phyloP scores from a whole-genome alignment of 768 basidiomycete species.

The Chlorophyllum brunneum region DNA sequence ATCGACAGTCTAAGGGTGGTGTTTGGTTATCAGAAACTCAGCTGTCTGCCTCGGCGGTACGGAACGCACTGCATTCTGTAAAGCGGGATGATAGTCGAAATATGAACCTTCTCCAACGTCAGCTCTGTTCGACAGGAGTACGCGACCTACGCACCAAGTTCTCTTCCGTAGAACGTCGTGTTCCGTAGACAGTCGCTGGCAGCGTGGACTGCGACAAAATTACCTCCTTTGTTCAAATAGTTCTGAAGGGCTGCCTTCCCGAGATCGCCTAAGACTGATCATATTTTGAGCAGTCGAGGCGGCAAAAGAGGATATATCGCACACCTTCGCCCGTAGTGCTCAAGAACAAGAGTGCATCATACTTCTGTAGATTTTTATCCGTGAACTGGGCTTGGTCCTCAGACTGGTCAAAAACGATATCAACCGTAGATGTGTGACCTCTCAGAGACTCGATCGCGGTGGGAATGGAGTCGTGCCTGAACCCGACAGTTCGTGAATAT shows the following conservation, averaged over 20 bases:
- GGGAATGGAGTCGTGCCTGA: conserved; percentile 74
- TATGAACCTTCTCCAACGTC: conserved; percentile 41
- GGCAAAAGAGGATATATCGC: conserved; percentile 12
- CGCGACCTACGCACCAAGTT: conserved; percentile 43
- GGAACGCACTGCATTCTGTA: conserved; percentile 58
- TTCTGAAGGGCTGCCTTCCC: conserved; percentile 60
- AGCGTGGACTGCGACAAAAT: conserved; percentile 67
- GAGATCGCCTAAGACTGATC: conserved; percentile 53
- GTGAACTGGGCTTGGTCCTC: conserved; percentile 60
- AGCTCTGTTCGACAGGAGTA: background rate
- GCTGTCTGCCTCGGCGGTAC: background rate
- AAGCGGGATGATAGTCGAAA: conserved; percentile 67
- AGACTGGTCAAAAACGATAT: conserved; percentile 57
- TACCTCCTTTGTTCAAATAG: conserved; percentile 67
- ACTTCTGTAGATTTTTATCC: conserved; percentile 46
- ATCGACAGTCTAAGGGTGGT: conserved; percentile 55
- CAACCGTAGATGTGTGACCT: conserved; percentile 37
- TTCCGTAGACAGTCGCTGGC: conserved; percentile 58
- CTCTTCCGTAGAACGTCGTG: conserved; percentile 50
- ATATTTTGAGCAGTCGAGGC: background rate
- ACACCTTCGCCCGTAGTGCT: conserved; percentile 66
- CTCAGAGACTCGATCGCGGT: conserved; percentile 58
- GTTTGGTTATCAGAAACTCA: too few relatives aligned
- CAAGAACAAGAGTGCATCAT: conserved; percentile 68
- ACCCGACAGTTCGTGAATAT: conserved; percentile 59